phyloP scores from a whole-genome alignment of 2,329 filamentous ascomycete genomes.

The Dothiorella sarmentorum region DNA sequence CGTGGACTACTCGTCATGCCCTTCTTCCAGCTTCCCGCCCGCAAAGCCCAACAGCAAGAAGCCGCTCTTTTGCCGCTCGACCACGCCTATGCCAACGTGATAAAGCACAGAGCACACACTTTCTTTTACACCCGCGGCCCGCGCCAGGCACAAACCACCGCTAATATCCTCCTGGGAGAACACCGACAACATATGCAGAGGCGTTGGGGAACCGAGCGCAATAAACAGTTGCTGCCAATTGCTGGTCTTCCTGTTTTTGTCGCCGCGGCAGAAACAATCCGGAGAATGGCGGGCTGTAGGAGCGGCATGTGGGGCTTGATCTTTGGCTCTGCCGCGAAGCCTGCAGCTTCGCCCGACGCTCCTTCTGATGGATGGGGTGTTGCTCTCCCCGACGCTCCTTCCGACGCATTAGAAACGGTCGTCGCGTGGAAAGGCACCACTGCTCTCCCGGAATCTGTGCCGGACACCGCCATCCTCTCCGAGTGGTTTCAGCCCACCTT shows the following conservation, averaged over 20 bases:
- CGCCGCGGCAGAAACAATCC: constrained; percentile 34
- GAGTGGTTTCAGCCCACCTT: constrained; percentile 48
- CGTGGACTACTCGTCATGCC: constrained; percentile 49
- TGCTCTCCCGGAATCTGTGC: neutral
- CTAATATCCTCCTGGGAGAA: neutral
- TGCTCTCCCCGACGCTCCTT: neutral
- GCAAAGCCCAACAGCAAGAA: constrained; percentile 41
- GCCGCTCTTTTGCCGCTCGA: constrained; percentile 39
- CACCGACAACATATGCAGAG: neutral
- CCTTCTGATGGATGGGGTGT: neutral
- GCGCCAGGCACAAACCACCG: neutral
- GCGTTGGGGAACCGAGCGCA: neutral
- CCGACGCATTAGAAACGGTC: neutral
- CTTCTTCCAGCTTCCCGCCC: constrained; percentile 41
- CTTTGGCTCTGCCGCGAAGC: neutral
- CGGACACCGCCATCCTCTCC: neutral
- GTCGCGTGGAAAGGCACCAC: neutral
- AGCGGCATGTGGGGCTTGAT: constrained; percentile 22
- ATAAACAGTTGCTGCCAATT: constrained; percentile 2
- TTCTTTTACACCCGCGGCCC: neutral
- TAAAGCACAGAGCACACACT: neutral
- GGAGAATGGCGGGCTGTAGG: constrained; percentile 33
- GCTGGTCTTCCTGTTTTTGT: constrained; percentile 36
- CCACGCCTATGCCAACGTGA: neutral
- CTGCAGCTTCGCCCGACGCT: no score